Evolutionary conservation across 768 basidiomycete genomes (phyloP), one percentile per base, ranked within the genome.

Genomic region (Mrakia blollopis): DNA sequence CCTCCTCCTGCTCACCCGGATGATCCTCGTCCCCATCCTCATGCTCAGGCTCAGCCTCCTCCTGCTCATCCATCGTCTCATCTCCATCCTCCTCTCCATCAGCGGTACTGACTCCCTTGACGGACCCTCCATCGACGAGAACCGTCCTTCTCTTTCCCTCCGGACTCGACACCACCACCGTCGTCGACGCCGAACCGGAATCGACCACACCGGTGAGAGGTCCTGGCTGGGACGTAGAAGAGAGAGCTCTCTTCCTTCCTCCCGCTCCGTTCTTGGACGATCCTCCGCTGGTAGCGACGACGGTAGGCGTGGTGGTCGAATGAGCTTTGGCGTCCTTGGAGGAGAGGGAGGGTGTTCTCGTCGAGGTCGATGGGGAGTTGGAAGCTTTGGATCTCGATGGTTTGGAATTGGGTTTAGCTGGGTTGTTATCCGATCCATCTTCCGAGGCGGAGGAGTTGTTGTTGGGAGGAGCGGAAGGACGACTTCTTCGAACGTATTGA

Each of bases 41-140:
- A 32, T 71, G 76, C 21, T 72, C 54, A 44, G 32, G 74, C 21
- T 74, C 62, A 44, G 39, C 47, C 9, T 70, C 61, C n/a, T 67
- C 73, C 28, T 23, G 61, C n/a, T 18, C 61, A 13, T 57, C n/a
- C 25, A 57, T 57, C 28, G 25, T 28, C 28, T 80, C 81, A 11
- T 77, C 77, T 30, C 71, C 77, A 16, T 75, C 77, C 25, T 76
- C 62, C 18, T 72, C 61, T 32, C 67, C 73, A 21, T 21, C 62
- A 14, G 16, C 44, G 35, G 62, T 18, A 10, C 44, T 41, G 13
- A 28, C 63, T 30, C 62, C 73, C 5, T 50, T 21, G 18, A 18
- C 13, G 4, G 47, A 50, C 3, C 41, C n/a, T n/a, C n/a, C n/a
- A n/a, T n/a, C 62, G 44, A 67, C 61, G 28, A 61, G 61, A 14